Percentiles rank a stretch among this genome's conserved stretches.
These are phyloP conservation scores for Cystobasidiopsis lactophilus DNA, from an alignment of 768 basidiomycete species.

Conservation along the genomic window DNA sequence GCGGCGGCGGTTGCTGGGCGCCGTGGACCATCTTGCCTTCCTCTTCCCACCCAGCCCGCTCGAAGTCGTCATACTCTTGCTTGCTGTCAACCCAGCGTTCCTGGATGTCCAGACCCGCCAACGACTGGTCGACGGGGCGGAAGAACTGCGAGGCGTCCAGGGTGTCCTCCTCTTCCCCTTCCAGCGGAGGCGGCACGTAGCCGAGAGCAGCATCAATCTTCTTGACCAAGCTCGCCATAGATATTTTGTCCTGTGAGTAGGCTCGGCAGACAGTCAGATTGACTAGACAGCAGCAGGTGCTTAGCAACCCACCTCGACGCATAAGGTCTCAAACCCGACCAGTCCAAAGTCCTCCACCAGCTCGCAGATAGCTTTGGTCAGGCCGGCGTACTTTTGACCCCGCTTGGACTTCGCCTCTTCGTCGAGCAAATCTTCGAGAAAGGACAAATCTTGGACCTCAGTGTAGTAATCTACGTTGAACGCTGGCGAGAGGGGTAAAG, in stretches of 20 bases:
- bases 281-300: no score
- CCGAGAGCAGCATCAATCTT: constrained; percentile 79
- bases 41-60: constrained; percentile 18
- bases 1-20: no score
- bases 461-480: constrained; percentile 97
- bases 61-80: constrained; percentile 34
- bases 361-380: constrained; percentile 78
- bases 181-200: constrained; percentile 57
- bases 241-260: constrained; percentile 53
- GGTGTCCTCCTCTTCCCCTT: background rate
- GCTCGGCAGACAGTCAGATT: background rate
- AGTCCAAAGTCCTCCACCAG: constrained; percentile 82
- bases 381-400: constrained; percentile 32
- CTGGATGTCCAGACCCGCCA: constrained; percentile 28
- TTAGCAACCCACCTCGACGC: constrained; percentile 50
- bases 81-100: constrained; percentile 80
- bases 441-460: constrained; percentile 83
- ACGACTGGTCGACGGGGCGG: background rate
- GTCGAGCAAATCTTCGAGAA: constrained; percentile 54
- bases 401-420: constrained; percentile 37
- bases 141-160: background rate
- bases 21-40: no score
- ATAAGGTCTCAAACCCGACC: constrained; percentile 88
- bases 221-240: constrained; percentile 71
- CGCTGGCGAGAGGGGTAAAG: constrained; percentile 34